Evolutionary conservation across 805 yeast genomes (phyloP), one percentile per base, ranked within the genome.

Genomic region (Kodamaea leandrae): DNA sequence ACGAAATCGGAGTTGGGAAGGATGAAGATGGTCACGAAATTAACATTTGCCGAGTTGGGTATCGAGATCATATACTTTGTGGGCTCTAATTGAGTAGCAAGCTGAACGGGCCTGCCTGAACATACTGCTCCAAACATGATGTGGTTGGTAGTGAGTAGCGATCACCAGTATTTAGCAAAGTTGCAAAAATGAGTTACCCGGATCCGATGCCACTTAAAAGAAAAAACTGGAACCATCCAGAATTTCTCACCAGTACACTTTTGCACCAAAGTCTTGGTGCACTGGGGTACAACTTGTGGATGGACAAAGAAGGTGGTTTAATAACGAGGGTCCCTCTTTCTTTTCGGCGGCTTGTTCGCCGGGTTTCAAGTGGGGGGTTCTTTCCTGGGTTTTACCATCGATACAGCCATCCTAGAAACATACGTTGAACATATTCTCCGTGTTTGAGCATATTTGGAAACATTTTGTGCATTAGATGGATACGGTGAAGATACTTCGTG

Each of bases 361-460:
- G 14, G 36, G 24, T 34, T 39, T 39, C 35, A 15, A 30, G 32
- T 26, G 26, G 38, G 42, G 33, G 38, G 26, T 21, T 39, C 35
- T 14, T 33, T 14, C 20, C 34, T 28, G 33, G 33, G 35, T 36
- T 43, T 42, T 32, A 46, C 58, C 56, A 56, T 66, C 74, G 82
- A 78, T 78, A 80, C 84, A 60, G 61, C 65, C 65, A 77, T 74
- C 86, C 86, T 65, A 84, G 65, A 80, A 53, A 71, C 77, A 56
- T 55, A 75, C 88, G 73, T 58, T 54, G 72, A 78, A 83, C 91
- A 83, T 83, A 83, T 83, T 83, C 77, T 80, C 86, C 89, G 79
- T 80, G 78, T 77, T 80, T 71, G 73, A 58, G 67, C 68, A 30
- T 32, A 37, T 67, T 37, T 39, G 43, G 40, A 41, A 45, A 41